Conservation (phyloP, 345 rosid species). For the Brassica cretica region DNA sequence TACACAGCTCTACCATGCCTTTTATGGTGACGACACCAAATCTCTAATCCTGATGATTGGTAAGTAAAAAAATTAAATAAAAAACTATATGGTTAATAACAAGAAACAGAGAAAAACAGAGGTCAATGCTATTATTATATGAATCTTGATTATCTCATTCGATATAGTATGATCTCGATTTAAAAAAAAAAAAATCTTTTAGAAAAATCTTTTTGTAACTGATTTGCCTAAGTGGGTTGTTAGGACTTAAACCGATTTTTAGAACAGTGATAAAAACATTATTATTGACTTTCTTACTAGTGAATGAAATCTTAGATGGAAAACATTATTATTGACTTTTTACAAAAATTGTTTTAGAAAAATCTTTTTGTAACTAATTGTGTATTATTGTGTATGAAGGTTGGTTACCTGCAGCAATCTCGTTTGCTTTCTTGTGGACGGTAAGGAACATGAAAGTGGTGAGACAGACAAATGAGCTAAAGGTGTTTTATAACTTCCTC, state of each 20-base stretch:
- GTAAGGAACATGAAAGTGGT: slow-evolving; percentile 44
- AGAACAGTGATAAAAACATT: background rate
- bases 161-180: background rate
- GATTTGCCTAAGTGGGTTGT: background rate
- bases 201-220: background rate
- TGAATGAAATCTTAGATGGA: background rate
- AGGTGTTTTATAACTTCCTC: slow-evolving; percentile 48
- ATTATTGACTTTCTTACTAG: too few relatives aligned
- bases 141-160: background rate
- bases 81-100: background rate
- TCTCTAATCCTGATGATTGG: slow-evolving; percentile 50
- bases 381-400: slow-evolving; percentile 17
- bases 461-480: slow-evolving; percentile 43
- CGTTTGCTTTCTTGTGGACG: slow-evolving; percentile 45
- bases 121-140: background rate
- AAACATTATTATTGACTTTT: too few relatives aligned
- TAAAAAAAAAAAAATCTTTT: too few relatives aligned
- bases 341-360: too few relatives aligned
- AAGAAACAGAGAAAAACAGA: slow-evolving; percentile 27
- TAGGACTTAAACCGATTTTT: background rate
- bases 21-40: slow-evolving; percentile 47
- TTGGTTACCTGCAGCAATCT: slow-evolving; percentile 53
- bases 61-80: slow-evolving; percentile 4
- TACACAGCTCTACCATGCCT: slow-evolving; percentile 51
- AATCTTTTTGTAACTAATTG: too few relatives aligned